phyloP scores from a whole-genome alignment of 2,329 filamentous ascomycete genomes.

The Emericellopsis atlantica region DNA sequence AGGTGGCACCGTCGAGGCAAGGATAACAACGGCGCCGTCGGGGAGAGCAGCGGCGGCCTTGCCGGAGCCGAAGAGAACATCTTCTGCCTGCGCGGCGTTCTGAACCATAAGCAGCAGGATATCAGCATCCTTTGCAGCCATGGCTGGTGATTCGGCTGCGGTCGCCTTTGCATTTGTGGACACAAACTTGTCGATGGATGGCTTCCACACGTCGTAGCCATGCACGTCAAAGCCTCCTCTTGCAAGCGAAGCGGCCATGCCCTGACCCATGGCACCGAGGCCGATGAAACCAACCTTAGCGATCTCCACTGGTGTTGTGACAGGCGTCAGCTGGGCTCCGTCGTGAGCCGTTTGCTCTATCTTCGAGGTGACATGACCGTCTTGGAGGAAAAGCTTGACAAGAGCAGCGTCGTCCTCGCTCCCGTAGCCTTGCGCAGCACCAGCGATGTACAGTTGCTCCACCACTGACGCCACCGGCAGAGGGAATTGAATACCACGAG shows the following conservation, averaged over 20 bases:
- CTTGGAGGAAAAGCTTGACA: conserved; percentile 11
- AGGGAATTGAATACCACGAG: conserved; percentile 15
- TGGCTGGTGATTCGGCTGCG: conserved; percentile 12
- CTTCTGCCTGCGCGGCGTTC: conserved; percentile 17
- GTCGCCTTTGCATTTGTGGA: conserved; percentile 9
- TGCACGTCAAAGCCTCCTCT: conserved; percentile 21
- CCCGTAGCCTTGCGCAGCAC: conserved; percentile 12
- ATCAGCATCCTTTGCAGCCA: conserved; percentile 14
- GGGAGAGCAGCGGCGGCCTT: conserved; percentile 13
- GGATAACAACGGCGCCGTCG: conserved; percentile 15
- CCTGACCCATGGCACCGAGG: conserved; percentile 23
- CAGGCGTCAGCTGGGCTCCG: not conserved
- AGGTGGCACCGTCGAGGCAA: conserved; percentile 23
- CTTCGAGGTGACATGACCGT: conserved; percentile 3
- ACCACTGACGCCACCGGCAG: conserved; percentile 19
- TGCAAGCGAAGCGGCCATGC: conserved; percentile 19
- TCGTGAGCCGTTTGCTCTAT: conserved; percentile 5
- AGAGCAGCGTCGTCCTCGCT: conserved; percentile 14
- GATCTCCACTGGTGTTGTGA: conserved; percentile 5
- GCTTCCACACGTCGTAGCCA: conserved; percentile 16
- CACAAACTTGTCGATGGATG: conserved; percentile 15
- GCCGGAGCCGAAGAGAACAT: conserved; percentile 16
- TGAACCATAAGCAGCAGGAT: conserved; percentile 22
- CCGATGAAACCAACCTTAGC: conserved; percentile 21
- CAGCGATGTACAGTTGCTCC: conserved; percentile 18